Evolutionary conservation across 768 basidiomycete species (phyloP).

Genomic region (Pisolithus sp.): DNA sequence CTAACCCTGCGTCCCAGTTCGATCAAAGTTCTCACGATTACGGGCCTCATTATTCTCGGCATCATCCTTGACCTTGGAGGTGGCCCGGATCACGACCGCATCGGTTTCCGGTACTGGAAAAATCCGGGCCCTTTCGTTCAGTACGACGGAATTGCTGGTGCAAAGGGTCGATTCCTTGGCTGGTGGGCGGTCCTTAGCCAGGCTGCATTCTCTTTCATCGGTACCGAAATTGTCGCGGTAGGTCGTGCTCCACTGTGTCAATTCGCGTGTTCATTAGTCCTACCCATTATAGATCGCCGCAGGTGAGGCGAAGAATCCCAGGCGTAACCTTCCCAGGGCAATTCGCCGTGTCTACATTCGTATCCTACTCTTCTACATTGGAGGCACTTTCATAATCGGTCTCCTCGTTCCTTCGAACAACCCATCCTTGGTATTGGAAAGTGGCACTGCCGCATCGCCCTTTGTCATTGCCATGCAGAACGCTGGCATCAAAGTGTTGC

Average conservation of each 20-base stretch:
- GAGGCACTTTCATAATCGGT: conserved; percentile 70
- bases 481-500: conserved; percentile 82
- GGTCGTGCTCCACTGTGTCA: conserved; percentile 17
- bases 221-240: conserved; percentile 91
- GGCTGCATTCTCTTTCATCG: conserved; percentile 90
- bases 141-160: conserved; percentile 53
- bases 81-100: conserved; percentile 72
- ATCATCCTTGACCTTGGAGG: conserved; percentile 83
- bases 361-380: conserved; percentile 76
- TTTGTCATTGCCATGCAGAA: conserved; percentile 86
- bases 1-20: conserved; percentile 33
- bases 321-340: conserved; percentile 52
- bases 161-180: conserved; percentile 71
- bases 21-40: conserved; percentile 86
- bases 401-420: conserved; percentile 75
- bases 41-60: conserved; percentile 63
- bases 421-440: conserved; percentile 39
- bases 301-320: conserved; percentile 87
- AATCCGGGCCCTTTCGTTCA: conserved; percentile 87
- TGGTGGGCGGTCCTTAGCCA: conserved; percentile 71
- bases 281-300: conserved; percentile 62
- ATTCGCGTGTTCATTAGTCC: conserved; percentile 1
- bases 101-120: conserved; percentile 65
- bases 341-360: conserved; percentile 63
- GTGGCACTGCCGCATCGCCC: conserved; percentile 66